Percentiles rank a stretch among this genome's conserved stretches.
Evolutionary conservation across 2,329 filamentous ascomycete genomes (phyloP).

Genomic region (Trichoderma aggressivum): DNA sequence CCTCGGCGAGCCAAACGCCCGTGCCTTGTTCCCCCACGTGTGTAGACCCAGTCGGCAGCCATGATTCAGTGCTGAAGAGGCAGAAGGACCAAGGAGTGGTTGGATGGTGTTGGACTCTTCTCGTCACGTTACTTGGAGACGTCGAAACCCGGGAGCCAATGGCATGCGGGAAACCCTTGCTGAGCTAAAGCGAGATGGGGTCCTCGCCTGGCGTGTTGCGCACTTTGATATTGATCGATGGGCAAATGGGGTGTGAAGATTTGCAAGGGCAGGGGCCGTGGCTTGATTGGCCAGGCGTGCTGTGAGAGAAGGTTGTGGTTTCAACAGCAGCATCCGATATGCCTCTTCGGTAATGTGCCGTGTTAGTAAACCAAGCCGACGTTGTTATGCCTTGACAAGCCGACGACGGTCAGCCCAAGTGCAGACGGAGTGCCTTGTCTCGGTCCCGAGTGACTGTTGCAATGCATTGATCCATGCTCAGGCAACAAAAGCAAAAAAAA

Average conservation of each 20-base stretch:
- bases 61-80: conserved; percentile 5
- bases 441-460: conserved; percentile 26
- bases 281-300: background rate
- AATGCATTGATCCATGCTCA: background rate
- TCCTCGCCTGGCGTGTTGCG: background rate
- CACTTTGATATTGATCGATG: conserved; percentile 1
- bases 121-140: conserved; percentile 35
- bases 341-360: background rate
- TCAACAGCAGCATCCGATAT: background rate
- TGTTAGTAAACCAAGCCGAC: background rate
- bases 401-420: conserved; percentile 25
- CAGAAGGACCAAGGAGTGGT: background rate
- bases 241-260: conserved; percentile 1
- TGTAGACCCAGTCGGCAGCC: background rate
- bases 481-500: background rate
- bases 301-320: background rate
- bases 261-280: background rate
- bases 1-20: conserved; percentile 4
- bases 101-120: background rate
- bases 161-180: conserved; percentile 31
- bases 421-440: conserved; percentile 29
- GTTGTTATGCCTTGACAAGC: conserved; percentile 3
- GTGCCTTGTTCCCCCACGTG: conserved; percentile 1
- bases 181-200: conserved; percentile 21
- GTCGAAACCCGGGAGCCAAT: conserved; percentile 35